Percentiles rank a stretch among this genome's conserved stretches.
Conservation (phyloP, 2,329 filamentous ascomycete species). For the Apiospora phragmitis region DNA sequence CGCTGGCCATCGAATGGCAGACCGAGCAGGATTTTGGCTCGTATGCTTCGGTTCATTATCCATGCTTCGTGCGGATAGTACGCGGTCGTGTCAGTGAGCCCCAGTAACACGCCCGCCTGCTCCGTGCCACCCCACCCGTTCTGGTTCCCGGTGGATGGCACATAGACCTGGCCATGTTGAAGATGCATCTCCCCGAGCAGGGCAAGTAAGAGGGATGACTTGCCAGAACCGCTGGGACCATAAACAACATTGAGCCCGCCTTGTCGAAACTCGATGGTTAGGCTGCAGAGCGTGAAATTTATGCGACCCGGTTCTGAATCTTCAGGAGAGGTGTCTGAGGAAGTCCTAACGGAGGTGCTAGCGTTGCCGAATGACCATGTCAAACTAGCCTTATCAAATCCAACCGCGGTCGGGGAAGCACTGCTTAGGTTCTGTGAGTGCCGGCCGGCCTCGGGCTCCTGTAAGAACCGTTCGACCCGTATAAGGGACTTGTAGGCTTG, state of each 20-base stretch:
- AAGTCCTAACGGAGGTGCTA: background rate
- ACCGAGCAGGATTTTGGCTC: slow-evolving; percentile 19
- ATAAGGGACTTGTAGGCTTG: slow-evolving; percentile 70
- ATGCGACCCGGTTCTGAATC: background rate
- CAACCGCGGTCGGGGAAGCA: background rate
- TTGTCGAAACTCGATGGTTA: background rate
- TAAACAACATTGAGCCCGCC: background rate
- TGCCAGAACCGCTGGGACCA: background rate
- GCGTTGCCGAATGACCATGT: background rate
- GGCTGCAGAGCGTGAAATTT: background rate
- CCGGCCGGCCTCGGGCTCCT: slow-evolving; percentile 29
- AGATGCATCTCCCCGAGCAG: background rate
- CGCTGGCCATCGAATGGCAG: slow-evolving; percentile 16
- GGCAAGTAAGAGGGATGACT: background rate
- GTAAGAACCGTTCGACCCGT: slow-evolving; percentile 68
- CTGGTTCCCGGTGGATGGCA: background rate
- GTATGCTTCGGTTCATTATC: slow-evolving; percentile 62
- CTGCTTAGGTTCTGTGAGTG: no score
- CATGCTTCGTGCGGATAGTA: slow-evolving; percentile 47
- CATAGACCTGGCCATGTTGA: background rate
- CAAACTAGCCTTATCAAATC: background rate
- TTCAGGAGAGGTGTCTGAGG: background rate
- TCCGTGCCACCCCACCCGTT: background rate
- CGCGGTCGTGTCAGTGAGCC: background rate
- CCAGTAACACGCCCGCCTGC: background rate